Percentiles rank a stretch among this genome's conserved stretches.
These are phyloP conservation scores for Hirsutella minnesotensis DNA, from an alignment of 2,329 filamentous ascomycete genomes.

Conservation along the genomic window DNA sequence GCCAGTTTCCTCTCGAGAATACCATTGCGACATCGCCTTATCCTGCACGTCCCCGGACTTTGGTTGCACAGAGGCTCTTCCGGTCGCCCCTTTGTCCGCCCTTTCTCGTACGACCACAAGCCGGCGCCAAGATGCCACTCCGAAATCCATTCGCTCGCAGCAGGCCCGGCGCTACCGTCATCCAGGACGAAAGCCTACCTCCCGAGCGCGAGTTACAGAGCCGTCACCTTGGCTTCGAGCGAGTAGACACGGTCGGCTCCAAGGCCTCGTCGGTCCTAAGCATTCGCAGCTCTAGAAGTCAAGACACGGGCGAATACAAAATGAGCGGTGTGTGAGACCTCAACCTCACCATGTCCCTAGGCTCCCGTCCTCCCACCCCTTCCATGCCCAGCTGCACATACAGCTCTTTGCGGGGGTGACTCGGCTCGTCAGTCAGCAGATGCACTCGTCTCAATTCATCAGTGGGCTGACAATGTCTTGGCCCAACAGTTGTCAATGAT, in stretches of 20 bases:
- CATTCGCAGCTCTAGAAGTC: conserved; percentile 46
- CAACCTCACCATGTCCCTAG: background rate
- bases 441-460: conserved; percentile 2
- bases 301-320: conserved; percentile 63
- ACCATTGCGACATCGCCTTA: too few species aligned
- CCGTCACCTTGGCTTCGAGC: conserved; percentile 37
- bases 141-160: conserved; percentile 61
- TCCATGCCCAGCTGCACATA: too few species aligned
- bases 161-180: conserved; percentile 23
- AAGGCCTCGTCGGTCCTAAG: conserved; percentile 51
- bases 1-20: too few species aligned
- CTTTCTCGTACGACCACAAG: background rate
- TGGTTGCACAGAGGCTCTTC: background rate
- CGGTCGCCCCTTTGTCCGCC: background rate
- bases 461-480: conserved; percentile 12
- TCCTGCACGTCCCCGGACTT: too few species aligned
- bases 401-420: background rate
- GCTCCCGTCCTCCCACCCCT: background rate
- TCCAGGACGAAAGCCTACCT: conserved; percentile 41
- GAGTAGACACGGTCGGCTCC: conserved; percentile 50
- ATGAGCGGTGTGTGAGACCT: conserved; percentile 53
- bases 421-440: conserved; percentile 10
- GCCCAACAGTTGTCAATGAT: conserved; percentile 72
- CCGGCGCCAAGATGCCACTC: conserved; percentile 47
- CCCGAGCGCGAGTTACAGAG: conserved; percentile 20